Conservation (phyloP, 1,139 yeast genomes). For the Lodderomyces oxycetoniae region DNA sequence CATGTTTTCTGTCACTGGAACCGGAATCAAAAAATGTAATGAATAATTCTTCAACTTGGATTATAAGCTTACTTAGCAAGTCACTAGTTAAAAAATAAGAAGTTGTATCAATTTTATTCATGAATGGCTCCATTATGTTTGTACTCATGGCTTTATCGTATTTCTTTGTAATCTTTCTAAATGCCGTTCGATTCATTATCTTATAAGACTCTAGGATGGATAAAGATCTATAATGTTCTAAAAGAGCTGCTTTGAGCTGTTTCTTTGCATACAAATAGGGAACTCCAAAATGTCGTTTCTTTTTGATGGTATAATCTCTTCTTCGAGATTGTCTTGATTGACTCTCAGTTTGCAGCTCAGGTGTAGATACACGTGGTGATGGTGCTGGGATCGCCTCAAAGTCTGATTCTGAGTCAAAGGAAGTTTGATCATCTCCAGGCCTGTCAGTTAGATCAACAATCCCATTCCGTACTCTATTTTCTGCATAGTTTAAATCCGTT, state of each 20-base stretch:
- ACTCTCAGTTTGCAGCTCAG: slow-evolving; percentile 13
- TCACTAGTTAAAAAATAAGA: slow-evolving; percentile 64
- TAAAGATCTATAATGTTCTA: slow-evolving; percentile 75
- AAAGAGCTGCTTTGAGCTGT: slow-evolving; percentile 69
- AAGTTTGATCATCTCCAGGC: slow-evolving; percentile 10
- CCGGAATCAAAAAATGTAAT: slow-evolving; percentile 59
- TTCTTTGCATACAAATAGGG: slow-evolving; percentile 70
- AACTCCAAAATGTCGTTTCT: slow-evolving; percentile 35
- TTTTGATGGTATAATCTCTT: slow-evolving; percentile 29
- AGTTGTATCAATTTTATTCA: slow-evolving; percentile 52
- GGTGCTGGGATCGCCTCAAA: slow-evolving; percentile 8
- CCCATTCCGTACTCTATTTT: slow-evolving; percentile 42
- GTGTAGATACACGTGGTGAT: background rate
- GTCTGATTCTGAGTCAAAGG: slow-evolving; percentile 17
- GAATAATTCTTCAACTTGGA: slow-evolving; percentile 63
- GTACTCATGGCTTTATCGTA: slow-evolving; percentile 64
- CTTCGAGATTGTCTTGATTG: slow-evolving; percentile 20
- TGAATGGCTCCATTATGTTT: slow-evolving; percentile 46
- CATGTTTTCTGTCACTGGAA: slow-evolving; percentile 66
- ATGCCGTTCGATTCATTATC: slow-evolving; percentile 77
- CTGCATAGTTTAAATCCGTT: slow-evolving; percentile 31
- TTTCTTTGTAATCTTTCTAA: slow-evolving; percentile 83
- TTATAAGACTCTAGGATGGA: slow-evolving; percentile 75
- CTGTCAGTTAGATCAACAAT: slow-evolving; percentile 14
- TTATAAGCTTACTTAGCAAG: slow-evolving; percentile 55